phyloP scores from a whole-genome alignment of 371 early-diverging fungal genomes.

The Mortierella sp. region DNA sequence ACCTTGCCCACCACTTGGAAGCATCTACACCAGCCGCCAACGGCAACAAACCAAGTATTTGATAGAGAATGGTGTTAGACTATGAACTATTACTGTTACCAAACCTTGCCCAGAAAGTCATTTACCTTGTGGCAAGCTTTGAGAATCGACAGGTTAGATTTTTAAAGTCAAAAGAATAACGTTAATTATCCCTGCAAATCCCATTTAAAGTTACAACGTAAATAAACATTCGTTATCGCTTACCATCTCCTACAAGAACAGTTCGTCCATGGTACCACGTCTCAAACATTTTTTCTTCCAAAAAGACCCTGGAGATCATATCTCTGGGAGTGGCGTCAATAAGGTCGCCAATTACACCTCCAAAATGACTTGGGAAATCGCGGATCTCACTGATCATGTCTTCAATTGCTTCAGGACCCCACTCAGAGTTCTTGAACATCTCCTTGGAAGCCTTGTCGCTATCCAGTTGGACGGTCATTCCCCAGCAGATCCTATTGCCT shows the following conservation, averaged over 20 bases:
- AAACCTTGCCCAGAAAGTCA: background rate
- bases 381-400: conserved; percentile 20
- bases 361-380: conserved; percentile 9
- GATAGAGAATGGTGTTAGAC: background rate
- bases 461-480: conserved; percentile 16
- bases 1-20: conserved; percentile 37
- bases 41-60: background rate
- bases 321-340: conserved; percentile 30
- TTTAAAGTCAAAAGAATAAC: background rate
- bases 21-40: conserved; percentile 5
- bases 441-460: background rate
- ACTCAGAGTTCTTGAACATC: conserved; percentile 20
- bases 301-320: conserved; percentile 27
- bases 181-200: too few species aligned
- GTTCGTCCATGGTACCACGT: conserved; percentile 37
- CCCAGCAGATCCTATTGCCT: conserved; percentile 29
- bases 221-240: background rate
- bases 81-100: too few species aligned
- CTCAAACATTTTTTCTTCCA: conserved; percentile 46
- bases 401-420: conserved; percentile 25
- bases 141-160: background rate
- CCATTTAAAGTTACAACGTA: too few species aligned
- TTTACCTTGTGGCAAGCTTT: conserved; percentile 24
- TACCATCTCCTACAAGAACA: conserved; percentile 49
- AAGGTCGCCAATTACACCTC: conserved; percentile 26